Conservation (phyloP, 2,329 filamentous ascomycete species). For the Fusarium keratoplasticum region DNA sequence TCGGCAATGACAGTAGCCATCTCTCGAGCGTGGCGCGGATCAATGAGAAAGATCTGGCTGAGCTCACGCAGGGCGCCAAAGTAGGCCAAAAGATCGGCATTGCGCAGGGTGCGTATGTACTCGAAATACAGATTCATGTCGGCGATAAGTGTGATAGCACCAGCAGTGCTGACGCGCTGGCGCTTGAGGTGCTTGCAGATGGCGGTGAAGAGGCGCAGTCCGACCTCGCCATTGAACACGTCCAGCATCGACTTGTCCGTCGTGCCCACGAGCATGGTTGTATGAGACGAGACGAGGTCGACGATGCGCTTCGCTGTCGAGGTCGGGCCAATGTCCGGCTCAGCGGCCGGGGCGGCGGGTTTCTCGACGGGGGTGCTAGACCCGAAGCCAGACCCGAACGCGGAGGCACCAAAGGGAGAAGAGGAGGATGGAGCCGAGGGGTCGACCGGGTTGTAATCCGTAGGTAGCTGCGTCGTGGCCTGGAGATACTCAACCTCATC, state of each 20-base stretch:
- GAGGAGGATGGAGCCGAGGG: constrained; percentile 26
- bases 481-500: constrained; percentile 97
- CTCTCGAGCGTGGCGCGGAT: constrained; percentile 86
- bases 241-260: constrained; percentile 99
- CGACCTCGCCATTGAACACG: constrained; percentile 98
- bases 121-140: constrained; percentile 95
- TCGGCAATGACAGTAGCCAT: constrained; percentile 96
- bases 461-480: constrained; percentile 85
- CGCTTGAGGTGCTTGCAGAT: constrained; percentile 98
- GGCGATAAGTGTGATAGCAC: constrained; percentile 91
- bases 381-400: constrained; percentile 24
- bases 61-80: constrained; percentile 93
- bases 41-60: constrained; percentile 95
- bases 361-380: constrained; percentile 35
- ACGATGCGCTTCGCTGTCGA: constrained; percentile 83
- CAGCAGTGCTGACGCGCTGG: constrained; percentile 89
- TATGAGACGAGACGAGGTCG: constrained; percentile 87
- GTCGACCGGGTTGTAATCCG: constrained; percentile 85
- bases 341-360: constrained; percentile 48
- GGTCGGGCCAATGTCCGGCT: constrained; percentile 73
- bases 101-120: constrained; percentile 84
- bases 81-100: constrained; percentile 86
- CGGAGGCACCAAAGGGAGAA: constrained; percentile 21
- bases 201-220: constrained; percentile 88
- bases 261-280: constrained; percentile 90